A percentile compares a stretch with the other conserved stretches of the same genome.
Conservation (phyloP, 257 asterid genomes). For the Nicotiana tabacum region DNA sequence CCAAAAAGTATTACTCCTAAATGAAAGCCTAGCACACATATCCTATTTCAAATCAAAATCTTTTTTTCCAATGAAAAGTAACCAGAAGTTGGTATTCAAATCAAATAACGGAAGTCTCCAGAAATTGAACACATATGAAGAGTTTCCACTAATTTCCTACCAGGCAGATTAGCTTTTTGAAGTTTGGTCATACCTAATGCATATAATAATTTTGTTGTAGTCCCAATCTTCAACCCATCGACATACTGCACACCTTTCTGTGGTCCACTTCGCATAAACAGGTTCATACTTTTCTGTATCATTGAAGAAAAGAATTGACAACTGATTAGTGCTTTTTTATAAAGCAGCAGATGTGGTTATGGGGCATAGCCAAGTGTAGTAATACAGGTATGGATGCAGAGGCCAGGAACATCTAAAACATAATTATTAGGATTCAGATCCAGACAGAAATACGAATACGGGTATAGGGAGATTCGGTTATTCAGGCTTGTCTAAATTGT, state of each 20-base stretch:
- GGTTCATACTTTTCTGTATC: constrained; percentile 82
- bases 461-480: neutral
- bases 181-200: constrained; percentile 29
- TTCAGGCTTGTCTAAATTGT: neutral
- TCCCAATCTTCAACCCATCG: constrained; percentile 99
- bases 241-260: constrained; percentile 99
- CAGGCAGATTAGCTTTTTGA: neutral
- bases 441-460: neutral
- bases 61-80: neutral
- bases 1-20: neutral
- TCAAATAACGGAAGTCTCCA: neutral
- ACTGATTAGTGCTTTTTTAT: neutral
- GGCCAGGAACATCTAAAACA: neutral
- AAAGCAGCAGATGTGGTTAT: constrained; percentile 11
- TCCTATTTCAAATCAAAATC: constrained; percentile 3
- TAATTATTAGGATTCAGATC: neutral
- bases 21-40: neutral
- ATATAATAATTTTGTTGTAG: constrained; percentile 79
- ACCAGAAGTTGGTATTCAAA: neutral
- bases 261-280: constrained; percentile 89
- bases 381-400: neutral
- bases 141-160: constrained; percentile 4
- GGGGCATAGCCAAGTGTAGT: neutral
- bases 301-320: constrained; percentile 9
- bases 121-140: neutral